Evolutionary conservation across 169 alveolate species (phyloP).

Genomic region (Plasmodium ovale): DNA sequence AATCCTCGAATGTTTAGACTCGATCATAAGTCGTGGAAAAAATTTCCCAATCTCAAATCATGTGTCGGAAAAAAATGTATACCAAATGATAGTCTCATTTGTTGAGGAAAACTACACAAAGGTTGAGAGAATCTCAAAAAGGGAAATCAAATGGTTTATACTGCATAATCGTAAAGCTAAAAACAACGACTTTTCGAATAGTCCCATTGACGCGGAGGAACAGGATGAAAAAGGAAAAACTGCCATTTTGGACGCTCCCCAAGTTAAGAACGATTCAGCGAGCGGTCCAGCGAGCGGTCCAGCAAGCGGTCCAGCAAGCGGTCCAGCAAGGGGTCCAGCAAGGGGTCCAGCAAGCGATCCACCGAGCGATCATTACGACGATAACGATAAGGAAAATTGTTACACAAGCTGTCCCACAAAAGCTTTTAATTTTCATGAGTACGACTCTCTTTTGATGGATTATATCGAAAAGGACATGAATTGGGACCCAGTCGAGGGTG

Average conservation of each 20-base stretch:
- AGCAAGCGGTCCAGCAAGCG: background rate
- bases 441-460: slow-evolving; percentile 27
- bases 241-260: too few relatives aligned
- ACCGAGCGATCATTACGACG: background rate
- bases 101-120: slow-evolving; percentile 65
- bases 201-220: background rate
- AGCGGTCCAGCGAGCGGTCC: background rate
- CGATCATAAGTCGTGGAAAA: slow-evolving; percentile 12
- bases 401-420: background rate
- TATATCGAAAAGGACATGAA: slow-evolving; percentile 15
- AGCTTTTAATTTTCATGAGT: background rate
- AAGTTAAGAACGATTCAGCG: background rate
- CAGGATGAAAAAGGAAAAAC: too few relatives aligned
- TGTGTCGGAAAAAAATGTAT: slow-evolving; percentile 19
- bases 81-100: slow-evolving; percentile 52
- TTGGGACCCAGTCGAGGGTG: background rate
- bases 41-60: slow-evolving; percentile 2
- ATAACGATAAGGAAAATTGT: background rate
- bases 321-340: background rate
- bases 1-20: slow-evolving; percentile 78
- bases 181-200: too few relatives aligned
- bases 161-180: background rate
- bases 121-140: slow-evolving; percentile 58
- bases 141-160: slow-evolving; percentile 8
- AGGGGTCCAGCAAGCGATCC: background rate